Evolutionary conservation across 805 yeast genomes (phyloP), one percentile per base, ranked within the genome.

Genomic region (Cyberlindnera samutprakarnensis): DNA sequence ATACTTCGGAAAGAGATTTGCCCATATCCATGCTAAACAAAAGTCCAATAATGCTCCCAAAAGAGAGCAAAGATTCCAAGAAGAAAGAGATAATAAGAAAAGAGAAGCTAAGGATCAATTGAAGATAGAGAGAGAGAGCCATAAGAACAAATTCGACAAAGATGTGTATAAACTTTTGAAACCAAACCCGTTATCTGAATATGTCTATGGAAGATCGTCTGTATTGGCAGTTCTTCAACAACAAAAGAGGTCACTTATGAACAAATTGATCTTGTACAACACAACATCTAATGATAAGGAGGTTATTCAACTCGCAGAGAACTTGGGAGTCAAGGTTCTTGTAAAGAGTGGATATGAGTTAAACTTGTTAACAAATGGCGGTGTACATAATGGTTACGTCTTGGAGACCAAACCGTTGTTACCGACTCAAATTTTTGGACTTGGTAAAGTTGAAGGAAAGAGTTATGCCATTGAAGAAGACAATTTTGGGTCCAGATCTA

Each of bases 351-450:
- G 56, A 41, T 72, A 72, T 41, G 76, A 72, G 19, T 55, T 86
- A 43, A 78, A 82, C 45, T 51, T 61, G 6, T 51, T 83, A 44
- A 67, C 86, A 16, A 63, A 70, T 18, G 71, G 76, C 44, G 88
- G 77, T 6, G 84, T 82, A 10, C 95, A 86, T 57, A 86, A 87
- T 54, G 90, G 90, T 13, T 66, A 75, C 18, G 90, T 82, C 1
- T 49, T 84, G 30, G 85, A 80, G 47, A 70, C 90, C 0, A 71
- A 71, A 39, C 73, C 76, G 7, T 46, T 78, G 1, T 41, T 55
- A 31, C 45, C 61, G 39, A 38, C 65, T 42, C 36, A 54, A 33
- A 32, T 53, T 49, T 12, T 18, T 8, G 32, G 45, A 26, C 40
- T 64, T 15, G 53, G 55, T 2, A 18, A 33, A 11, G 39, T 41